A percentile compares a stretch with the other conserved stretches of the same genome.
phyloP scores from a whole-genome alignment of 345 rosid species.

The Gossypium bickii region DNA sequence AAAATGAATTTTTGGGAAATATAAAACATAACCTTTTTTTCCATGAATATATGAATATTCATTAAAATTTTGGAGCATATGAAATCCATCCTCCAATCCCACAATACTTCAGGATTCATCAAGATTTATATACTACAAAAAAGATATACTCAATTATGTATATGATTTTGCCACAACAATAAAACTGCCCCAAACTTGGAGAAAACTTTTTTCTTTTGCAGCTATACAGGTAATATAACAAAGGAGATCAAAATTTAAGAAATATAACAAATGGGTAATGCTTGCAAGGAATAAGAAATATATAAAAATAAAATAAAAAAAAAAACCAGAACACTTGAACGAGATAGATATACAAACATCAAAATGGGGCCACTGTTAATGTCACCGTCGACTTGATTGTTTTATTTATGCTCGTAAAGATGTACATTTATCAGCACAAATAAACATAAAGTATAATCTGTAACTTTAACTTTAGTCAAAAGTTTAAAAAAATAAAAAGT shows the following conservation, averaged over 20 bases:
- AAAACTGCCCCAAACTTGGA: background rate
- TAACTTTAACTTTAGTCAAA: too few relatives aligned
- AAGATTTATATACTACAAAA: background rate
- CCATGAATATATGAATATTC: too few relatives aligned
- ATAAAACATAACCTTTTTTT: too few relatives aligned
- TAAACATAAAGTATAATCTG: background rate
- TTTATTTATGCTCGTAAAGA: conserved; percentile 34
- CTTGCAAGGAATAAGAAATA: conserved; percentile 20
- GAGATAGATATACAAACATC: conserved; percentile 4
- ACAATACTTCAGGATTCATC: too few relatives aligned
- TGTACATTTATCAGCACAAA: background rate
- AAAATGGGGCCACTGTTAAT: conserved; percentile 7
- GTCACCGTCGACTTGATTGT: conserved; percentile 6
- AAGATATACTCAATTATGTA: background rate
- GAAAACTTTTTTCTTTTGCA: background rate
- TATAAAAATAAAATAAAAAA: background rate
- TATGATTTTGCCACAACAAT: background rate
- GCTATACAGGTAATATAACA: conserved; percentile 4
- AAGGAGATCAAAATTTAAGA: conserved; percentile 5
- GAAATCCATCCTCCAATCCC: too few relatives aligned
- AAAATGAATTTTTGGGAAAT: too few relatives aligned
- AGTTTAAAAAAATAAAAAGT: too few relatives aligned
- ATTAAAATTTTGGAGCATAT: too few relatives aligned
- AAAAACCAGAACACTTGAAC: conserved; percentile 1
- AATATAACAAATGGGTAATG: conserved; percentile 19